Evolutionary conservation across 495 filamentous ascomycete species (phyloP), one percentile per base, ranked within the genome.

Genomic region (Daldinia grandis): DNA sequence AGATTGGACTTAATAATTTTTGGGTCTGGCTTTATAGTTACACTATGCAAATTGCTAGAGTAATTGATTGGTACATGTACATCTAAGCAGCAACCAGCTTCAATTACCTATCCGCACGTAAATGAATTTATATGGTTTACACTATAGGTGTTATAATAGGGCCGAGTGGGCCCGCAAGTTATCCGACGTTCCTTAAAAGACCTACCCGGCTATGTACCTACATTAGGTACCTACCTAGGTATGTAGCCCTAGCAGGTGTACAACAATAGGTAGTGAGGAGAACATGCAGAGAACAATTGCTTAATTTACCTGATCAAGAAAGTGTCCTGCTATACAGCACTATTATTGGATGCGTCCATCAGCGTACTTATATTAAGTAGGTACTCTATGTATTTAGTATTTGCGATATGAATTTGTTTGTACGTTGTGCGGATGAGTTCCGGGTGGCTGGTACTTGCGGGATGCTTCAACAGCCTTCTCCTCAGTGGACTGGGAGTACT

Each of bases 111-210:
- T 53, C 25, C 30, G 14, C 25, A 30, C 27, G 27, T 30, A 53
- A 53, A 53, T 53, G 49, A 53, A 53, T 53, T 53, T 21, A 24
- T 21, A 21, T 21, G 42, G 42, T 4, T 47, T 47, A 47, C 19
- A n/a, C n/a, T n/a, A n/a, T n/a, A 12, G 42, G 15, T 28, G 24
- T 27, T 35, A 14, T 35, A 53, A 53, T 53, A 53, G 49, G 49
- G 49, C 49, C 49, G 49, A 53, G 49, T 53, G 49, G 49, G 25
- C 24, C 14, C 5, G 25, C 49, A 28, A 1, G 49, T 25, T 25
- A 25, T 28, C 24, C 17, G 6, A 24, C 42, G 9, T 37, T 17
- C 40, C n/a, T 8, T n/a, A 12, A 21, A 51, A 27, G 6, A 25
- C 8, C 21, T 19, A 25, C 24, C 21, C 9, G 21, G 31, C 8